Conservation (phyloP, 306 rosid species). For the Biancaea sappan region DNA sequence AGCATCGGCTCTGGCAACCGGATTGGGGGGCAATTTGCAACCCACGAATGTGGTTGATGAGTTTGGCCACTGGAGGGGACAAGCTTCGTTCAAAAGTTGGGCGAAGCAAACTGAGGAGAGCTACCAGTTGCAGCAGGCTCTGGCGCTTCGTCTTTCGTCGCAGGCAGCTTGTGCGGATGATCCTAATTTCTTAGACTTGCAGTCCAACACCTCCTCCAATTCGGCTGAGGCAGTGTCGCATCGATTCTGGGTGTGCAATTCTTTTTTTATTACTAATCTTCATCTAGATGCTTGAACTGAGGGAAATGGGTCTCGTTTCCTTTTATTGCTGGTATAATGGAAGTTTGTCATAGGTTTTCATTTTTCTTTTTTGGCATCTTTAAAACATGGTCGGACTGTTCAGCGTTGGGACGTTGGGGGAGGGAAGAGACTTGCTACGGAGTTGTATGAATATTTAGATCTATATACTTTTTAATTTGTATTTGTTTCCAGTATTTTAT, state of each 20-base stretch:
- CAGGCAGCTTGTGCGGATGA: constrained; percentile 29
- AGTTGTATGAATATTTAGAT: neutral
- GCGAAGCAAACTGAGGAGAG: constrained; percentile 56
- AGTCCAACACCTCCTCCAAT: constrained; percentile 11
- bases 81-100: constrained; percentile 39
- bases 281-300: neutral
- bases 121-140: constrained; percentile 53
- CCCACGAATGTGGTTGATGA: constrained; percentile 10
- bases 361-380: neutral
- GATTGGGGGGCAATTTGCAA: neutral
- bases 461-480: neutral
- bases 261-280: too few relatives aligned
- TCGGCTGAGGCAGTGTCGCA: constrained; percentile 38
- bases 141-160: constrained; percentile 54
- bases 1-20: neutral
- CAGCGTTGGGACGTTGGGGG: neutral
- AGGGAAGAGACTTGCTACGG: neutral
- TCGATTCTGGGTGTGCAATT: constrained; percentile 46
- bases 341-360: neutral
- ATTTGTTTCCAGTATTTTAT: neutral
- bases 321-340: neutral
- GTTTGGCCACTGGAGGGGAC: constrained; percentile 6
- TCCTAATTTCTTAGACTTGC: constrained; percentile 36
- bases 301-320: neutral
- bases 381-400: neutral